phyloP scores from a whole-genome alignment of 257 asterid species.

The Solanum gandarillasii region DNA sequence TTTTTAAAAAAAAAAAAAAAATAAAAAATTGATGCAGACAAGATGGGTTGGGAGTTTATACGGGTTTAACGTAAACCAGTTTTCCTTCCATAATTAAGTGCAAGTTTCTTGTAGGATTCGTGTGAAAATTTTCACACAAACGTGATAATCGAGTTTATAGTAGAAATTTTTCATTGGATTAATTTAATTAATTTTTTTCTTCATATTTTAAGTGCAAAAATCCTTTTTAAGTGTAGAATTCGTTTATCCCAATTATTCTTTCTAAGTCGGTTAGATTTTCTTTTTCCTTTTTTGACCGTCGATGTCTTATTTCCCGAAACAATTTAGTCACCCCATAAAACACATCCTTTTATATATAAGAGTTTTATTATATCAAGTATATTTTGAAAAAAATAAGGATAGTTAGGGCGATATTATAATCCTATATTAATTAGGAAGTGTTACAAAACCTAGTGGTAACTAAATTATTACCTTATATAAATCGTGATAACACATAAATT shows the following conservation, averaged over 20 bases:
- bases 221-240: too few relatives aligned
- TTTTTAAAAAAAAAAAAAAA: too few relatives aligned
- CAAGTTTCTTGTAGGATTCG: too few relatives aligned
- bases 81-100: too few relatives aligned
- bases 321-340: background rate
- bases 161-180: too few relatives aligned
- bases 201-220: background rate
- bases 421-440: background rate
- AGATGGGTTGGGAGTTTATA: too few relatives aligned
- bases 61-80: too few relatives aligned
- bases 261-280: background rate
- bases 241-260: background rate
- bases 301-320: background rate
- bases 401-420: background rate
- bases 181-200: too few relatives aligned
- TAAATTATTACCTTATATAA: background rate
- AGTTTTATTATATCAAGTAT: background rate
- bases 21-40: too few relatives aligned
- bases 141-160: too few relatives aligned
- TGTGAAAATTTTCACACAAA: too few relatives aligned
- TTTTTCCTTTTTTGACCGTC: background rate
- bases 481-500: background rate
- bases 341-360: background rate
- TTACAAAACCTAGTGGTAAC: background rate
- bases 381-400: background rate